Percentiles rank a stretch among this genome's conserved stretches.
Evolutionary conservation across 2,329 filamentous ascomycete species (phyloP).

Genomic region (Orbilia blumenaviensis): DNA sequence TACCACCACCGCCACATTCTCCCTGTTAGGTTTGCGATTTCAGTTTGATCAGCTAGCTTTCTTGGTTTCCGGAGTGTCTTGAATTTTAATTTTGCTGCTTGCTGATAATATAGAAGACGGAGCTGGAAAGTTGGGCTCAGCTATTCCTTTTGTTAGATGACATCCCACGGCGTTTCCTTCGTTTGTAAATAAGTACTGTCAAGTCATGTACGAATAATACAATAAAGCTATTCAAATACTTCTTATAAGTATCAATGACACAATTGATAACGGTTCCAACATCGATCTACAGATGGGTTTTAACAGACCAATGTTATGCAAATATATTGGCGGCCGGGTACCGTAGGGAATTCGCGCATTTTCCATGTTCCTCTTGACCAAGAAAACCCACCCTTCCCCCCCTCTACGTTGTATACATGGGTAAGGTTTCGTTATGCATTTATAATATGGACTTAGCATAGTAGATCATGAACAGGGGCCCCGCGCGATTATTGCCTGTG

Average conservation of each 20-base stretch:
- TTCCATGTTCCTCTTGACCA: too few relatives aligned
- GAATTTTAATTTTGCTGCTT: background rate
- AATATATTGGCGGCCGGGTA: too few relatives aligned
- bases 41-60: background rate
- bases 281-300: too few relatives aligned
- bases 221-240: background rate
- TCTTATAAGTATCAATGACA: too few relatives aligned
- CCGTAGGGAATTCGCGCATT: too few relatives aligned
- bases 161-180: background rate
- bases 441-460: too few relatives aligned
- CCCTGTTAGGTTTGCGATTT: background rate
- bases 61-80: background rate
- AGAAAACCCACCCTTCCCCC: too few relatives aligned
- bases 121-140: background rate
- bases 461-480: background rate
- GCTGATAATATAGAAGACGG: background rate
- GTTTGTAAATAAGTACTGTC: constrained; percentile 6
- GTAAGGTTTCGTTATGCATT: too few relatives aligned
- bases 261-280: too few relatives aligned
- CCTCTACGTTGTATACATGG: too few relatives aligned
- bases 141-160: background rate
- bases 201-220: background rate
- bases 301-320: too few relatives aligned
- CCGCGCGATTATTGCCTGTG: background rate
- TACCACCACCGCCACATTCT: too few relatives aligned